phyloP scores from a whole-genome alignment of 352 stramenopile species.

The Salisapilia sapeloensis region DNA sequence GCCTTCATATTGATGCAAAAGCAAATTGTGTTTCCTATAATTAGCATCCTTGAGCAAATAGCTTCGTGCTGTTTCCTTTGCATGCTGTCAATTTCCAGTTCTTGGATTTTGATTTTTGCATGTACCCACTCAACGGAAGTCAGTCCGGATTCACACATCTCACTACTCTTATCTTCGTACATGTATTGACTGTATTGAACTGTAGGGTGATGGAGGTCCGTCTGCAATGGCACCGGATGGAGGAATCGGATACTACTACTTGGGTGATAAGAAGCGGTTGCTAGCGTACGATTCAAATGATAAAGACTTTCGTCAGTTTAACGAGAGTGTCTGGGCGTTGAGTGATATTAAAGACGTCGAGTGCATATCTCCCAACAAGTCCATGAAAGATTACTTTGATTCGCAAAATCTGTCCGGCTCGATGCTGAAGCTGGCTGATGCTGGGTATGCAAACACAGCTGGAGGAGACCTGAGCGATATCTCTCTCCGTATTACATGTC shows the following conservation, averaged over 20 bases:
- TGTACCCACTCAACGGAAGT: conserved; percentile 57
- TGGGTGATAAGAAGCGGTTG: conserved; percentile 74
- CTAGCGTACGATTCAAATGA: conserved; percentile 51
- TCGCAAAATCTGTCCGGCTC: conserved; percentile 33
- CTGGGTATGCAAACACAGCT: conserved; percentile 68
- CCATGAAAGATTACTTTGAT: conserved; percentile 67
- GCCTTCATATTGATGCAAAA: conserved; percentile 83
- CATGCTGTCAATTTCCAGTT: conserved; percentile 60
- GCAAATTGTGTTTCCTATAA: conserved; percentile 69
- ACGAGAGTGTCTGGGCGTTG: conserved; percentile 31
- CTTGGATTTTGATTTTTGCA: conserved; percentile 44
- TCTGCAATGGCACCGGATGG: conserved; percentile 51
- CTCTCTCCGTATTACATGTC: conserved; percentile 58
- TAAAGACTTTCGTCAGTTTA: conserved; percentile 59
- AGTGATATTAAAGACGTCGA: conserved; percentile 51
- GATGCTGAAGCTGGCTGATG: conserved; percentile 71
- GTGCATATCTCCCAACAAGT: conserved; percentile 30
- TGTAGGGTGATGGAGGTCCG: conserved; percentile 55
- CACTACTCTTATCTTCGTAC: conserved; percentile 1
- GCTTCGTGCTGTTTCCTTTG: conserved; percentile 5
- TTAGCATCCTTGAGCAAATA: conserved; percentile 59
- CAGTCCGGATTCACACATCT: conserved; percentile 79
- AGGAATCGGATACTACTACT: conserved; percentile 74
- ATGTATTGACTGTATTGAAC: conserved; percentile 2
- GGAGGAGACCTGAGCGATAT: conserved; percentile 50